phyloP scores from a whole-genome alignment of 2,329 filamentous ascomycete species.

The Myriosclerotinia curreyana region DNA sequence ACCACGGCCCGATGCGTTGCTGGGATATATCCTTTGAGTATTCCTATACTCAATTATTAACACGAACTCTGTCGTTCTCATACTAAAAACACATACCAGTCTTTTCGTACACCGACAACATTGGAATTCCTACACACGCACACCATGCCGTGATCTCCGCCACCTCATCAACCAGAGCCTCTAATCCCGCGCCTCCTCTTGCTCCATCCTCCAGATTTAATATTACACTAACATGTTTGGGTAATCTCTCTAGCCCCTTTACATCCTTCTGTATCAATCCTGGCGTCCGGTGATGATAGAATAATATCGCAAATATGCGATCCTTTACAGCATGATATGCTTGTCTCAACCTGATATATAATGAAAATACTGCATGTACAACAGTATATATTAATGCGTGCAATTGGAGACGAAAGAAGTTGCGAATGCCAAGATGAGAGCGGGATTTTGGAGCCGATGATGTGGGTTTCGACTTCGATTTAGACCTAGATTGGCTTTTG shows the following conservation, averaged over 20 bases:
- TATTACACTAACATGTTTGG: constrained; percentile 84
- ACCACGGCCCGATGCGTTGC: constrained; percentile 76
- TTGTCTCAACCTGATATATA: constrained; percentile 80
- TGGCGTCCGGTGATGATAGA: constrained; percentile 94
- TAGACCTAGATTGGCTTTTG: constrained; percentile 17
- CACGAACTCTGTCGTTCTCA: not conserved
- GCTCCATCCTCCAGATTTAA: constrained; percentile 70
- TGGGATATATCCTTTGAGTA: constrained; percentile 86
- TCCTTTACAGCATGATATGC: constrained; percentile 76
- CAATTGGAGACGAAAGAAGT: constrained; percentile 60
- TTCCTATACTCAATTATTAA: constrained; percentile 52
- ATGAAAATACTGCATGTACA: constrained; percentile 78
- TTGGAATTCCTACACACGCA: constrained; percentile 80
- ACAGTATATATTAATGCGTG: constrained; percentile 65
- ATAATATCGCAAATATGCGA: constrained; percentile 75
- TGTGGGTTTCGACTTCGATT: constrained; percentile 34
- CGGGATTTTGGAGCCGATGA: constrained; percentile 26
- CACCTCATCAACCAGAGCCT: constrained; percentile 83
- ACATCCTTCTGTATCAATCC: constrained; percentile 90
- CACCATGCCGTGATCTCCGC: constrained; percentile 93
- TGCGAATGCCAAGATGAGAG: constrained; percentile 54
- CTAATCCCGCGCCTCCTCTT: constrained; percentile 69
- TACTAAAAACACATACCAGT: constrained; percentile 60
- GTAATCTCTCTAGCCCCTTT: constrained; percentile 67
- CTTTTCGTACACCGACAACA: constrained; percentile 87